A percentile compares a stretch with the other conserved stretches of the same genome.
Evolutionary conservation across 805 yeast genomes (phyloP).

Genomic region (Brettanomyces nanus): DNA sequence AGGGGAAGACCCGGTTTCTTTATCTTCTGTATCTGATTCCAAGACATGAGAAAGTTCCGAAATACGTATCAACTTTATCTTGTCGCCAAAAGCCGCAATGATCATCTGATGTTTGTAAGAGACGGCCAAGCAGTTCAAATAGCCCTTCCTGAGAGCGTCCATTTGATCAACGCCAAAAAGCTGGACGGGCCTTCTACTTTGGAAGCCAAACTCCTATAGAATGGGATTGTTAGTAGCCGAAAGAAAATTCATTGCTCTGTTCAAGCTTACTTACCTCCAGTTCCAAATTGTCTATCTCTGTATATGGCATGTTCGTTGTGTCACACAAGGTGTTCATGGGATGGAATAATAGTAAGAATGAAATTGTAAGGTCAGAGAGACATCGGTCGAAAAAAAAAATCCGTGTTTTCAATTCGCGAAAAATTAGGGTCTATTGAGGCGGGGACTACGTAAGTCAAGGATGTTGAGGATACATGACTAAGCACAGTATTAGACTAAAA

Average conservation of each 20-base stretch:
- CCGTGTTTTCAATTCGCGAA: no score
- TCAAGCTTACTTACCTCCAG: constrained; percentile 19
- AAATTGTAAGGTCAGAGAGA: no score
- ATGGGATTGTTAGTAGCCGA: constrained; percentile 2
- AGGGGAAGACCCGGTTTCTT: constrained; percentile 2
- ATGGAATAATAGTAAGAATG: no score
- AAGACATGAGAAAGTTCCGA: constrained; percentile 11
- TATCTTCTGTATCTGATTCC: constrained; percentile 9
- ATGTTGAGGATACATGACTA: no score
- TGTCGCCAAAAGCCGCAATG: constrained; percentile 14
- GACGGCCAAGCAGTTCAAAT: constrained; percentile 14
- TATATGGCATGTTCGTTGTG: no score
- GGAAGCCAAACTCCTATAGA: constrained; percentile 23
- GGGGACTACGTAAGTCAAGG: no score
- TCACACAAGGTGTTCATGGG: no score
- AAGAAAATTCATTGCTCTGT: not conserved
- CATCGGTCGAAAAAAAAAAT: no score
- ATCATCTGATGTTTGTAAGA: constrained; percentile 13
- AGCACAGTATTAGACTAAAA: no score
- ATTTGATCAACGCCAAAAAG: constrained; percentile 10
- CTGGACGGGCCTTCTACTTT: constrained; percentile 18
- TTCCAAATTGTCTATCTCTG: constrained; percentile 11
- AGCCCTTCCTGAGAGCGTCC: constrained; percentile 3
- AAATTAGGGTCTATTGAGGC: no score
- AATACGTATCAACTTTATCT: constrained; percentile 14